A percentile compares a stretch with the other conserved stretches of the same genome.
Evolutionary conservation across 495 filamentous ascomycete genomes (phyloP).

Genomic region (Cetradonia linearis): DNA sequence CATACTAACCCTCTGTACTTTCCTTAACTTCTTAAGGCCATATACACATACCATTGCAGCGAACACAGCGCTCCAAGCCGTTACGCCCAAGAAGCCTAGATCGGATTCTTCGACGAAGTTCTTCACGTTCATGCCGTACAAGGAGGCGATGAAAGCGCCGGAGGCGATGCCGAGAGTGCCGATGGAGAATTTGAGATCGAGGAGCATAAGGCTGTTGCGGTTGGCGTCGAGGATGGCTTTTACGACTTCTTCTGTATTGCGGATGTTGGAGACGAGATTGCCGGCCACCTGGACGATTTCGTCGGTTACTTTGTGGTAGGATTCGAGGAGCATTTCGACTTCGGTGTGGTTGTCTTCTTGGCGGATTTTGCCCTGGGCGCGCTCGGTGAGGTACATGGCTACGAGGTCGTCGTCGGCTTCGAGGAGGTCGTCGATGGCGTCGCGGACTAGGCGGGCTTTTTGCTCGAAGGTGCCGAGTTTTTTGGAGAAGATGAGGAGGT

Average conservation of each 20-base stretch:
- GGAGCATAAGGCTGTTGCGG: conserved; percentile 95
- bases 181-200: conserved; percentile 94
- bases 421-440: conserved; percentile 91
- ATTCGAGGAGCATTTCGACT: conserved; percentile 92
- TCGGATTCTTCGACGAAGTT: conserved; percentile 98
- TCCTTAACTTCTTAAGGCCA: conserved; percentile 69
- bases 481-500: conserved; percentile 87
- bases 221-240: conserved; percentile 96
- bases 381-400: conserved; percentile 89
- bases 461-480: conserved; percentile 95
- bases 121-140: conserved; percentile 98
- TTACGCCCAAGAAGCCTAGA: conserved; percentile 72
- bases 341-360: conserved; percentile 88
- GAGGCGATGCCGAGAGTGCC: conserved; percentile 84
- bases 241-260: conserved; percentile 96
- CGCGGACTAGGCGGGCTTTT: conserved; percentile 86
- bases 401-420: conserved; percentile 95
- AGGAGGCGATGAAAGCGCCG: conserved; percentile 88
- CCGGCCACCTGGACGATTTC: conserved; percentile 93
- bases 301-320: conserved; percentile 94
- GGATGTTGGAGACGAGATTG: conserved; percentile 87
- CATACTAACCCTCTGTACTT: conserved; percentile 88
- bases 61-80: conserved; percentile 57
- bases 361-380: conserved; percentile 59
- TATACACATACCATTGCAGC: conserved; percentile 66